Conservation (phyloP, 768 basidiomycete species). For the Trametes cingulata region DNA sequence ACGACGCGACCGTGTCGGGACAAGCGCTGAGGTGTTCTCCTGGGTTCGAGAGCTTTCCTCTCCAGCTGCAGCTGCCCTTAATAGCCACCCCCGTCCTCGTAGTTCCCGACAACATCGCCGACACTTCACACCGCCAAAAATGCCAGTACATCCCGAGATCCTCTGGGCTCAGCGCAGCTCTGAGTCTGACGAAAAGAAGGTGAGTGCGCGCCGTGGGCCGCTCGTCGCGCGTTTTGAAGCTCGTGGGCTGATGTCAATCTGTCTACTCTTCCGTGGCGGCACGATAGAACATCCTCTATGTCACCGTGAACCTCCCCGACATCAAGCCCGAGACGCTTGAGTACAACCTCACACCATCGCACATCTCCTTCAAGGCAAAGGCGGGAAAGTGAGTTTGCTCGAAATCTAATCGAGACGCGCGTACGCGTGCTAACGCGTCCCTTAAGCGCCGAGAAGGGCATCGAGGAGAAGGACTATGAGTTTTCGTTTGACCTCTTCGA, state of each 20-base stretch:
- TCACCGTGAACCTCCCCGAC: constrained; percentile 84
- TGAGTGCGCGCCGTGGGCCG: constrained; percentile 33
- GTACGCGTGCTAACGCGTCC: constrained; percentile 13
- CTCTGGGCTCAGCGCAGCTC: constrained; percentile 96
- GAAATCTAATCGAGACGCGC: not conserved
- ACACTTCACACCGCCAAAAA: constrained; percentile 20
- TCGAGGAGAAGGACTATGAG: constrained; percentile 62
- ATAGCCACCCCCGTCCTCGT: constrained; percentile 18
- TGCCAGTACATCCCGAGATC: constrained; percentile 76
- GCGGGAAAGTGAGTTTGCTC: constrained; percentile 55
- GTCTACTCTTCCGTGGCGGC: not conserved
- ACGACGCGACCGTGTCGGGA: not conserved
- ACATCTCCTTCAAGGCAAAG: constrained; percentile 64
- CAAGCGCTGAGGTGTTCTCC: constrained; percentile 25
- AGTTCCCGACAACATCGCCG: constrained; percentile 15
- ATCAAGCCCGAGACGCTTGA: constrained; percentile 59
- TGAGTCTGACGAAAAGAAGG: constrained; percentile 63
- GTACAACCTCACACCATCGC: constrained; percentile 57
- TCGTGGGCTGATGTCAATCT: constrained; percentile 6
- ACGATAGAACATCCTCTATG: constrained; percentile 79
- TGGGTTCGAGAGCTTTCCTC: constrained; percentile 31
- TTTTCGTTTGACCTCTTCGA: constrained; percentile 77
- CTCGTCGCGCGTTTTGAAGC: not conserved
- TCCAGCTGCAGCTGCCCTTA: constrained; percentile 13
- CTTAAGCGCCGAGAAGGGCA: constrained; percentile 39